Percentiles rank a stretch among this genome's conserved stretches.
phyloP scores from a whole-genome alignment of 306 rosid species.

The Begonia loranthoides region DNA sequence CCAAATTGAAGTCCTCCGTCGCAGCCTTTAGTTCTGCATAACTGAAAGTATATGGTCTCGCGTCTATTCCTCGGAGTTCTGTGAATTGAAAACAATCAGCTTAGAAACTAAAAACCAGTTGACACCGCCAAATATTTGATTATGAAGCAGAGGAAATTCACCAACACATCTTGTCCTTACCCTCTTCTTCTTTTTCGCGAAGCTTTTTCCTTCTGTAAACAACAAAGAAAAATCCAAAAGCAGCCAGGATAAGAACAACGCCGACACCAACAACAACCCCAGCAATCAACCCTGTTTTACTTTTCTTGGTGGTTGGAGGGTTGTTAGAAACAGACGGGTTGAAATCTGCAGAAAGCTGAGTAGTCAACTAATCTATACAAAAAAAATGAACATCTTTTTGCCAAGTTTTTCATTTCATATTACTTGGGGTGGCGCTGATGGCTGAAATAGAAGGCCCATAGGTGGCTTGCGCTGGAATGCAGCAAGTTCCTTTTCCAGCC shows the following conservation, averaged over 20 bases:
- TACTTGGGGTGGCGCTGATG: constrained; percentile 65
- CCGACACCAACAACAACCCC: constrained; percentile 58
- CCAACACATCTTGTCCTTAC: constrained; percentile 14
- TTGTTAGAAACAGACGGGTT: constrained; percentile 36
- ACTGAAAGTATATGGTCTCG: constrained; percentile 53
- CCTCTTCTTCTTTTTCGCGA: constrained; percentile 25
- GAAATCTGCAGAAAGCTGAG: constrained; percentile 35
- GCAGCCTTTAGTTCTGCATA: constrained; percentile 47
- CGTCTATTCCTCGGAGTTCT: constrained; percentile 58
- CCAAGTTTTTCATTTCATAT: neutral
- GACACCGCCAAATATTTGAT: neutral
- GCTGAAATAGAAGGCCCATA: constrained; percentile 75
- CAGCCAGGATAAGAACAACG: constrained; percentile 22
- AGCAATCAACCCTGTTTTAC: constrained; percentile 32
- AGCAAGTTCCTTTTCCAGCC: constrained; percentile 91
- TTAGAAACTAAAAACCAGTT: neutral
- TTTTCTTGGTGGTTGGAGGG: constrained; percentile 32
- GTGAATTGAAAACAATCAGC: constrained; percentile 17
- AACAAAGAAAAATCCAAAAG: constrained; percentile 18
- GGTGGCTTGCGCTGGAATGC: constrained; percentile 44
- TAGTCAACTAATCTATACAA: constrained; percentile 5
- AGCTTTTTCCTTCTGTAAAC: constrained; percentile 31
- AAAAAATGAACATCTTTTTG: constrained; percentile 4
- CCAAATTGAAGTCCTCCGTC: constrained; percentile 43
- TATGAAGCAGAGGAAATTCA: constrained; percentile 4